These are phyloP conservation scores for Syzygium grande DNA, from an alignment of 345 rosid species.

Conservation along the genomic window DNA sequence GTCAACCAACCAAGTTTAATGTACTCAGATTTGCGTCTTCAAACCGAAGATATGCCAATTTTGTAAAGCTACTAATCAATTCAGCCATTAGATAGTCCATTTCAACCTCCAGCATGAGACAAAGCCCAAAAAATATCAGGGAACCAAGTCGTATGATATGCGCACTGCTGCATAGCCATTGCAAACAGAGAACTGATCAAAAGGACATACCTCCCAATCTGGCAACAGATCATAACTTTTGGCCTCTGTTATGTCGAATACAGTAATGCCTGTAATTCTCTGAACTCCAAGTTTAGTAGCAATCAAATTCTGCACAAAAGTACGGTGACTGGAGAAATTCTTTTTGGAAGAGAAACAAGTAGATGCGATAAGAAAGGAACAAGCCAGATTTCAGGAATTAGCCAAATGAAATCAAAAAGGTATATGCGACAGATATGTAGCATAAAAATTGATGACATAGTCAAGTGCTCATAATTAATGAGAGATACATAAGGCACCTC, in stretches of 20 bases:
- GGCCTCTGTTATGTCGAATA: conserved; percentile 61
- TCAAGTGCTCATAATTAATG: neutral
- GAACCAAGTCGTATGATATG: neutral
- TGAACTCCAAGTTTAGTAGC: conserved; percentile 87
- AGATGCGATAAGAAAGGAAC: neutral
- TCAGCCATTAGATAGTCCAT: neutral
- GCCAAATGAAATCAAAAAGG: neutral
- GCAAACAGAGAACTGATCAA: neutral
- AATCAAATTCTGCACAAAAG: conserved; percentile 59
- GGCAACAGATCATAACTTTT: conserved; percentile 57
- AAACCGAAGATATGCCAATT: neutral
- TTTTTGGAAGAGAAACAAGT: conserved; percentile 1
- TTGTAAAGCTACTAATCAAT: neutral
- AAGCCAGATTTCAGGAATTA: neutral
- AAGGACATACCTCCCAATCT: conserved; percentile 75
- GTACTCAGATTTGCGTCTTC: neutral
- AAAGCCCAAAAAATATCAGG: neutral
- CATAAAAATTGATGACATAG: neutral
- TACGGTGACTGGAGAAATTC: neutral
- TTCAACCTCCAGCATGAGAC: neutral
- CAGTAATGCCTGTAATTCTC: conserved; percentile 61
- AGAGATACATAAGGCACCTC: neutral
- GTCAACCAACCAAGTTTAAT: neutral
- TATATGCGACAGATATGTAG: neutral
- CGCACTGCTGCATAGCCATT: neutral